A percentile compares a stretch with the other conserved stretches of the same genome.
phyloP scores from a whole-genome alignment of 2,329 filamentous ascomycete species.

The Myriosclerotinia scirpicola region DNA sequence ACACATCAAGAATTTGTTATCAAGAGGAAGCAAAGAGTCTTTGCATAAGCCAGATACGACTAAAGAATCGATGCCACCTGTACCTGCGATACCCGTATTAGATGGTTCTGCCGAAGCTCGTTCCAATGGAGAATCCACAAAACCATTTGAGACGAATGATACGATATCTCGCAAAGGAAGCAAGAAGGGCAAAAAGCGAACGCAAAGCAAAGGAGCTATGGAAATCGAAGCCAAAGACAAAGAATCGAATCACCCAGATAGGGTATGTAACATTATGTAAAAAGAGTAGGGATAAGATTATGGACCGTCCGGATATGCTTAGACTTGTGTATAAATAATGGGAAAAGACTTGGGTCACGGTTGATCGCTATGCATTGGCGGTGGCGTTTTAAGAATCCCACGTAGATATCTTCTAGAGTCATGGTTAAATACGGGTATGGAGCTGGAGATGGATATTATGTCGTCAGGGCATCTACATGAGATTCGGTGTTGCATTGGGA shows the following conservation, averaged over 20 bases:
- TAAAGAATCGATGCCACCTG: slow-evolving; percentile 3
- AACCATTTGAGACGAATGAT: not conserved
- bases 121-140: slow-evolving; percentile 12
- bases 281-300: not conserved
- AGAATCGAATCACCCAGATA: slow-evolving; percentile 43
- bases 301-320: not conserved
- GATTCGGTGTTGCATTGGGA: not conserved
- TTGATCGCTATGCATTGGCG: slow-evolving; percentile 7
- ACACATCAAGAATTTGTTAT: slow-evolving; percentile 48
- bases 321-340: not conserved
- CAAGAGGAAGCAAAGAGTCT: slow-evolving; percentile 38
- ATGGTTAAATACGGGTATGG: not conserved
- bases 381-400: not conserved
- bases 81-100: slow-evolving; percentile 16
- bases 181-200: slow-evolving; percentile 29
- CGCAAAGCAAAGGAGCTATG: slow-evolving; percentile 34
- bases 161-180: slow-evolving; percentile 15
- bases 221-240: slow-evolving; percentile 33
- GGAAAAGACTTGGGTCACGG: not conserved
- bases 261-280: slow-evolving; percentile 52
- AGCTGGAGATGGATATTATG: not conserved
- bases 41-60: slow-evolving; percentile 28
- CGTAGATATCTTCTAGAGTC: not conserved
- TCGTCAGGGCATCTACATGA: not conserved
- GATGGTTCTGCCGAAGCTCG: slow-evolving; percentile 24